Base-by-base conservation (phyloP, 176 grass and related monocot species). In the Microstegium vimineum region DNA sequence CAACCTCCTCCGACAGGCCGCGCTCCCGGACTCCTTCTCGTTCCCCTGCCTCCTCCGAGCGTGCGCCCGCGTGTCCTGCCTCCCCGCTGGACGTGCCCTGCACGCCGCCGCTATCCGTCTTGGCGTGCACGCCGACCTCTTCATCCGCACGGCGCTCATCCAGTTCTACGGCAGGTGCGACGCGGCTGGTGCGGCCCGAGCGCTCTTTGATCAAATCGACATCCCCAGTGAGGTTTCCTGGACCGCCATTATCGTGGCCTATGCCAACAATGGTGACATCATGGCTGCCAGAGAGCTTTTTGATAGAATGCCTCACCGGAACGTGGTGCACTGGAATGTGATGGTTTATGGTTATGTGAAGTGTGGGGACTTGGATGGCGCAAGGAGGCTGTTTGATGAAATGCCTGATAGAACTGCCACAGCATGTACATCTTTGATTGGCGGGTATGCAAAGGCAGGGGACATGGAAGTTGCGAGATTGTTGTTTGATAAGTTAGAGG, bases 271-370 rank as follows among this genome's bases (percentile, higher is more conserved):
- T 28, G 68, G 86, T 31, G 89, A 91, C 85, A 63, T 90, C 1
- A 37, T 11, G 11, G 67, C 84, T 5, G 90, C 96, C 12, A 82
- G 71, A 5, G 26, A 81, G 42, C 64, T 91, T 71, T 98, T 98
- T 11, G 87, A 95, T 33, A 46, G 65, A 85, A 93, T 98, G 74
- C 89, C 87, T 16, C 69, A 36, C 14, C 89, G 62, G 81, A 98
- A 89, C 76, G 40, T 82, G 43, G 91, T 91, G 61, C 90, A 94
- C 43, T 98, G 86, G 90, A 95, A 94, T 74, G 85, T 76, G 26
- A 91, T 98, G 90, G 87, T 98, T 67, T 73, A 81, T 71, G 96
- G 96, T 6, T 89, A 81, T 28, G 85, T 93, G 0, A 98, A 93
- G 88, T 88, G 78, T 2, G 80, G 93, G 63, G 91, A 93, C 65